phyloP scores from a whole-genome alignment of 768 basidiomycete species.

The Boletus sensibilis region DNA sequence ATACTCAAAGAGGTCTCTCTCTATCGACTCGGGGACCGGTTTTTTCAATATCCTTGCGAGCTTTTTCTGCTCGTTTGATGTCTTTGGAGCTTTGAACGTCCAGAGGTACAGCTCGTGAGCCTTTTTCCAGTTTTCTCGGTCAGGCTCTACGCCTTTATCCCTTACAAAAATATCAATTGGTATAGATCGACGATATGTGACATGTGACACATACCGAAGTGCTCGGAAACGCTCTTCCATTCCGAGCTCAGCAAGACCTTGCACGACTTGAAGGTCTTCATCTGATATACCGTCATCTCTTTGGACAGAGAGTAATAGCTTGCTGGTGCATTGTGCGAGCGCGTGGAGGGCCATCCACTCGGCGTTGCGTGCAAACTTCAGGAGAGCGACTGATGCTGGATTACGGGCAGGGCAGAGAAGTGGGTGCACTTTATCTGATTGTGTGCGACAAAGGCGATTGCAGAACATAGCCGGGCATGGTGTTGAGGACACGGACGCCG shows the following conservation, averaged over 20 bases:
- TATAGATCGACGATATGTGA: background rate
- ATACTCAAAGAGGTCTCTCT: constrained; percentile 66
- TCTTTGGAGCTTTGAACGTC: constrained; percentile 61
- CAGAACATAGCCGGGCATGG: constrained; percentile 72
- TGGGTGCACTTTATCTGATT: constrained; percentile 63
- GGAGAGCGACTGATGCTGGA: constrained; percentile 59
- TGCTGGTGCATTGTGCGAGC: constrained; percentile 62
- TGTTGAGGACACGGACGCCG: constrained; percentile 40
- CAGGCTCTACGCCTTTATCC: constrained; percentile 48
- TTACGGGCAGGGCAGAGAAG: constrained; percentile 76
- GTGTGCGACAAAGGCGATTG: constrained; percentile 70
- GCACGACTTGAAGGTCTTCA: constrained; percentile 55
- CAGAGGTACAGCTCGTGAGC: constrained; percentile 56
- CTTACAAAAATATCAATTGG: constrained; percentile 17
- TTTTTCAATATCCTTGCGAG: constrained; percentile 55
- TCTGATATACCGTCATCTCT: constrained; percentile 36
- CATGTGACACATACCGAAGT: constrained; percentile 14
- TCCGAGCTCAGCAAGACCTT: constrained; percentile 67
- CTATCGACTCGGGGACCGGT: constrained; percentile 46
- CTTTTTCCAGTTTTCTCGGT: constrained; percentile 64
- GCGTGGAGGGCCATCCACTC: constrained; percentile 76
- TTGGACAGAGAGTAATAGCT: constrained; percentile 56
- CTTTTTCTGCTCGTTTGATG: constrained; percentile 52
- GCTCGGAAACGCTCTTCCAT: constrained; percentile 64
- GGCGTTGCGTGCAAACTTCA: constrained; percentile 56